Percentiles rank a stretch among this genome's conserved stretches.
Evolutionary conservation across 495 filamentous ascomycete species (phyloP).

Genomic region (Usnea hakonensis): DNA sequence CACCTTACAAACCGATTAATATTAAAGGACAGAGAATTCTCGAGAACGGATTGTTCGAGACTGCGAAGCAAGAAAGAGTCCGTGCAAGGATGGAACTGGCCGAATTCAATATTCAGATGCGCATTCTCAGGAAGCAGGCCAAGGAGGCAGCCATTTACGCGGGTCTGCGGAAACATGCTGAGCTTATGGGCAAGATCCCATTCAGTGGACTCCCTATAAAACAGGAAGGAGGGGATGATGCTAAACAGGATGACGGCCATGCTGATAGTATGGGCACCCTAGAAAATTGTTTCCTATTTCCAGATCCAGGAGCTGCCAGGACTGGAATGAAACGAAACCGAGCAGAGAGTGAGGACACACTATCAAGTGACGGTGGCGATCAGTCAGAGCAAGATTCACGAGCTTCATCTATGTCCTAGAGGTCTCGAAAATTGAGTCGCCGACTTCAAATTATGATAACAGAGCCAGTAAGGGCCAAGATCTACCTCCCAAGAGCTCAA

Average conservation of each 20-base stretch:
- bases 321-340: not conserved
- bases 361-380: not conserved
- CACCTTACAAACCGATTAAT: conserved; percentile 19
- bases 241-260: not conserved
- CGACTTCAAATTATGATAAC: not conserved
- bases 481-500: not conserved
- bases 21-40: conserved; percentile 21
- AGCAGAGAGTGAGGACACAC: not conserved
- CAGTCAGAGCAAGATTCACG: not conserved
- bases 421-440: not conserved
- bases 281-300: not conserved
- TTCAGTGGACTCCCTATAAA: not conserved
- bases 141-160: conserved; percentile 25
- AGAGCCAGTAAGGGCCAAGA: conserved; percentile 1
- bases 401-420: conserved; percentile 4
- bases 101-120: conserved; percentile 22
- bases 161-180: conserved; percentile 25
- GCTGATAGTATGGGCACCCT: not conserved
- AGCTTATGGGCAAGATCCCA: conserved; percentile 20
- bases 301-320: not conserved
- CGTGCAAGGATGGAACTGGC: conserved; percentile 21
- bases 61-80: conserved; percentile 26
- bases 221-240: not conserved
- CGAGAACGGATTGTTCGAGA: conserved; percentile 23
- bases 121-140: conserved; percentile 24